Evolutionary conservation across 139 green algal genomes (phyloP), one percentile per base, ranked within the genome.

Genomic region (Tetraselmis striata): DNA sequence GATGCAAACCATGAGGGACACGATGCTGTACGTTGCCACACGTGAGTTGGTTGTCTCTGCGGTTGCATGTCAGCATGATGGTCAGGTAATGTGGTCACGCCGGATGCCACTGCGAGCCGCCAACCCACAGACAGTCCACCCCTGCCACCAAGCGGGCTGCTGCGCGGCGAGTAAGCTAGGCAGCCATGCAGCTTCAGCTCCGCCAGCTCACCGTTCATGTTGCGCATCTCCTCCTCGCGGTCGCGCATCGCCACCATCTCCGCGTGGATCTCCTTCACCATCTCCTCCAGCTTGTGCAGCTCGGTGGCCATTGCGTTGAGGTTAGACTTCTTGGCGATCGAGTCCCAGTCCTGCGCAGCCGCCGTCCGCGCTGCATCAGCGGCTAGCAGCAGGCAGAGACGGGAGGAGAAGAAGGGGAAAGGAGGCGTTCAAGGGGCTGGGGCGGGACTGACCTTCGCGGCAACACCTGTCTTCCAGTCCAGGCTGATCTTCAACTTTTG

Each of bases 251-350:
- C 79, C 80, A 96, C 85, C 90, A 97, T 93, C 83, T 96, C 91
- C 24, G 82, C 85, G 81, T 97, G 93, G 29, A 98, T 94, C 77
- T 92, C 88, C 30, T 92, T 87, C 58, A 96, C 88, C 18, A 85
- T 78, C 5, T 89, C 83, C 81, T 96, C 92, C 79, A 96, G 84
- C 59, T 81, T 59, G 26, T 79, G 81, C 83, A 98, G 87, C 88
- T 97, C 94, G 30, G 94, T 90, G 2, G 89, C 89, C 30, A 98
- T 90, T 26, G 80, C 83, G 79, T 98, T 92, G 59, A 98, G 82
- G 84, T 98, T 96, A 79, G 98, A 94, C 86, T 96, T 95, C 89
- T 98, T 98, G 27, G 95, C 95, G 23, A 98, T 92, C 26, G 83
- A 87, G 77, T 95, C 90, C 95, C 95, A 98, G 84, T 98, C 90